A percentile compares a stretch with the other conserved stretches of the same genome.
These are phyloP conservation scores for Mesotaenium endlicherianum DNA, from an alignment of 139 green algal genomes.

Conservation along the genomic window DNA sequence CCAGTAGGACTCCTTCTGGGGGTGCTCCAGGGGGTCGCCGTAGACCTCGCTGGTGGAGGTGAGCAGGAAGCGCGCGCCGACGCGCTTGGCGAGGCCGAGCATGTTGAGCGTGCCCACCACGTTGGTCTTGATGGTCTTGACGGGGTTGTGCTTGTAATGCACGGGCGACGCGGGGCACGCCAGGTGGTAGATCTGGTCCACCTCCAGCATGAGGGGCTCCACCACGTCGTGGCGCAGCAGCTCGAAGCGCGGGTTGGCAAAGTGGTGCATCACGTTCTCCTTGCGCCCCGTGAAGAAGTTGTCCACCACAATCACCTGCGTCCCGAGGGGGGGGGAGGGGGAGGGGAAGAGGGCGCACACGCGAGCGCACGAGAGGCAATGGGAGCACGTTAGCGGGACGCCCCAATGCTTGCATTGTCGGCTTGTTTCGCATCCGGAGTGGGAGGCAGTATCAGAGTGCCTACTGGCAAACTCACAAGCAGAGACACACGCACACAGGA, in stretches of 20 bases:
- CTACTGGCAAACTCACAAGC: too few relatives aligned
- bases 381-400: too few relatives aligned
- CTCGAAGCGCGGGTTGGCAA: constrained; percentile 84
- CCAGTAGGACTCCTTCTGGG: constrained; percentile 97
- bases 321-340: not conserved
- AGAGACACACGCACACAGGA: too few relatives aligned
- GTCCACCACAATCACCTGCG: constrained; percentile 90
- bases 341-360: too few relatives aligned
- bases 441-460: too few relatives aligned
- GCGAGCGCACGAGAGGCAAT: too few relatives aligned
- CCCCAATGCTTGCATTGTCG: too few relatives aligned
- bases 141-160: constrained; percentile 99
- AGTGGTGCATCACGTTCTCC: constrained; percentile 89
- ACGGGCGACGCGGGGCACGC: constrained; percentile 97
- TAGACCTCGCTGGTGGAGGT: constrained; percentile 95
- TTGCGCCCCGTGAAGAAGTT: constrained; percentile 99
- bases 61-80: constrained; percentile 87
- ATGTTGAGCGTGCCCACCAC: constrained; percentile 99
- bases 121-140: constrained; percentile 98
- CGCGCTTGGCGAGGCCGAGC: constrained; percentile 96
- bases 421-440: too few relatives aligned
- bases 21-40: constrained; percentile 96
- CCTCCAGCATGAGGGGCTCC: constrained; percentile 91
- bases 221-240: constrained; percentile 96
- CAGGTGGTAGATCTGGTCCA: constrained; percentile 98